Conservation (phyloP, 176 grass and related monocot species). For the Cenchrus purpureus region DNA sequence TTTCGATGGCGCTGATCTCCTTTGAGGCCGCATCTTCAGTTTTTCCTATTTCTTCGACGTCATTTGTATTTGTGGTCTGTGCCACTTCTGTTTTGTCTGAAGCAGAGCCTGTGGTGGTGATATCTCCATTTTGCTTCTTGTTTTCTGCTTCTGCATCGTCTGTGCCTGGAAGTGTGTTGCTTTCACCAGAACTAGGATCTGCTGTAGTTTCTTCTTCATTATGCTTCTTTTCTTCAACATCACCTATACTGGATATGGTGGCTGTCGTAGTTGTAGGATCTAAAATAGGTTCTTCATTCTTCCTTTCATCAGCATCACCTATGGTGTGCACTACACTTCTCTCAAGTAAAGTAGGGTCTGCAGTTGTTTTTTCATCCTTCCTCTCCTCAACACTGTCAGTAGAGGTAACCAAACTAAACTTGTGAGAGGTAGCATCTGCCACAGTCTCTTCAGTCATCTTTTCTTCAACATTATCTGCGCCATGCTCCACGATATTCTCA, state of each 20-base stretch:
- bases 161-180: background rate
- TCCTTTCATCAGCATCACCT: conserved; percentile 10
- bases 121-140: background rate
- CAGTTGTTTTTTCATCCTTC: conserved; percentile 1
- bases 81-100: background rate
- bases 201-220: background rate
- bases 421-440: background rate
- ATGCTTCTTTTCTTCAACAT: background rate
- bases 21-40: background rate
- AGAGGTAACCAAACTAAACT: background rate
- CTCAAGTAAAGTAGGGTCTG: background rate
- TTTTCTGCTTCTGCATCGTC: background rate
- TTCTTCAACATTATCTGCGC: conserved; percentile 8
- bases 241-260: background rate
- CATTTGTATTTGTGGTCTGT: background rate
- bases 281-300: background rate
- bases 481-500: background rate
- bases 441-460: conserved; percentile 1
- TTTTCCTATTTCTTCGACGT: background rate
- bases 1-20: conserved; percentile 34
- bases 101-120: background rate
- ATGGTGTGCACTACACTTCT: background rate
- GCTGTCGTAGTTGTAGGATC: background rate
- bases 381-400: background rate
- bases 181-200: conserved; percentile 21